Conservation (phyloP, 768 basidiomycete genomes). For the Sporobolomyces phaffii region DNA sequence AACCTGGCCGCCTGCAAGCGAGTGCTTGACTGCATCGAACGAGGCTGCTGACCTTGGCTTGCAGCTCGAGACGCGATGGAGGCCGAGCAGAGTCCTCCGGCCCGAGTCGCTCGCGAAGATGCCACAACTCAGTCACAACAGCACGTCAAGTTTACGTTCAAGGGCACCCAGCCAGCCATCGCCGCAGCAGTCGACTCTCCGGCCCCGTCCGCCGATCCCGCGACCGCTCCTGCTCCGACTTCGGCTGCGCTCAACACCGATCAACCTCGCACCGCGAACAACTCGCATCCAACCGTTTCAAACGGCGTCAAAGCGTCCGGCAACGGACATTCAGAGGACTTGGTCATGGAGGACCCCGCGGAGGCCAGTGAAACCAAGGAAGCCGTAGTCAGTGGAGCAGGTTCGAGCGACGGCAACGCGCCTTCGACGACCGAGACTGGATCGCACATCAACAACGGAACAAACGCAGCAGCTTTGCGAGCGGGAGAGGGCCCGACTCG, state of each 20-base stretch:
- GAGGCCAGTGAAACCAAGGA: background rate
- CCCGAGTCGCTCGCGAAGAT: background rate
- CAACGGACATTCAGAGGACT: background rate
- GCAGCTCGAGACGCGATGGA: conserved; percentile 2
- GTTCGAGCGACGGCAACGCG: background rate
- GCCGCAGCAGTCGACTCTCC: background rate
- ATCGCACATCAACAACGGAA: background rate
- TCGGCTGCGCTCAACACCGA: background rate
- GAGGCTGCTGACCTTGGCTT: background rate
- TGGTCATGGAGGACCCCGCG: background rate
- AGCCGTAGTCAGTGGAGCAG: background rate
- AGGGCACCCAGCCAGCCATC: background rate
- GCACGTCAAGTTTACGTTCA: conserved; percentile 4
- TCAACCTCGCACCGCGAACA: background rate
- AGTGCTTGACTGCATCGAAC: too few species aligned
- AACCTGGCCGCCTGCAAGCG: too few species aligned
- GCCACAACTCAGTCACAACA: background rate
- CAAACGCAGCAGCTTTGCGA: too few species aligned
- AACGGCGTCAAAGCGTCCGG: background rate
- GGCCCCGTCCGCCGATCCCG: background rate
- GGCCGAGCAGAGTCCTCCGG: background rate
- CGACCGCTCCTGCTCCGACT: background rate
- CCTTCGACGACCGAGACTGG: background rate
- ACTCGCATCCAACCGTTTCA: background rate
- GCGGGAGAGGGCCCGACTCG: too few species aligned